Evolutionary conservation across 306 rosid species (phyloP), one percentile per base, ranked within the genome.

Genomic region (Quercus parvula): DNA sequence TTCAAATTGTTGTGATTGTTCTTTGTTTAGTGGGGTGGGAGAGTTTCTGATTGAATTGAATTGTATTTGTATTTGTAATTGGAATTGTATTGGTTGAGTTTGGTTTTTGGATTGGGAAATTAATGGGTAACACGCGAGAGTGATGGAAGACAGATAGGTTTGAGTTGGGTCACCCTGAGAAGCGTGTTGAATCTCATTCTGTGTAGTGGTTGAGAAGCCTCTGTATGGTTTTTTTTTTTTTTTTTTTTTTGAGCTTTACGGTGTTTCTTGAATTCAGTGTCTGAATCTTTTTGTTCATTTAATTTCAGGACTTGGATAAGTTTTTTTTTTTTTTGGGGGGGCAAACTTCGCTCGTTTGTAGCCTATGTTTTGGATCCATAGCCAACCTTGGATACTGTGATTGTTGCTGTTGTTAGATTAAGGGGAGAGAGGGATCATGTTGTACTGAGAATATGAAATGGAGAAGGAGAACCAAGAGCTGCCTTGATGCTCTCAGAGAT

Each of bases 121-220:
- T 67, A 19, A 49, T 63, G 78, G 79, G 51, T 72, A 24, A 35
- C 66, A 77, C 77, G 77, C 73, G 41, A 71, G 73, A 70, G 75
- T 80, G 81, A 80, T 80, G 78, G 66, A 59, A 66, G 77, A 76
- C 66, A 75, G 74, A 71, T 59, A 71, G 70, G 77, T 70, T 74
- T 84, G 81, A 83, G 84, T 81, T 81, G 85, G 84, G 41, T 70
- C 24, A 56, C 70, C 58, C 25, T 69, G 72, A 70, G 79, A 85
- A 82, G 62, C 71, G 55, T 72, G 72, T 58, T 68, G 79, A 71
- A 72, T 74, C 49, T 81, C 81, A 51, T 56, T 41, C 46, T 69
- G 52, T 70, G 44, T 59, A 33, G 77, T 76, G 46, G 62, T 54
- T 73, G 79, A 51, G 80, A 67, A 73, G 71, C 58, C 73, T 83